phyloP scores from a whole-genome alignment of 208 protist species.

The Trypanosoma boissoni region DNA sequence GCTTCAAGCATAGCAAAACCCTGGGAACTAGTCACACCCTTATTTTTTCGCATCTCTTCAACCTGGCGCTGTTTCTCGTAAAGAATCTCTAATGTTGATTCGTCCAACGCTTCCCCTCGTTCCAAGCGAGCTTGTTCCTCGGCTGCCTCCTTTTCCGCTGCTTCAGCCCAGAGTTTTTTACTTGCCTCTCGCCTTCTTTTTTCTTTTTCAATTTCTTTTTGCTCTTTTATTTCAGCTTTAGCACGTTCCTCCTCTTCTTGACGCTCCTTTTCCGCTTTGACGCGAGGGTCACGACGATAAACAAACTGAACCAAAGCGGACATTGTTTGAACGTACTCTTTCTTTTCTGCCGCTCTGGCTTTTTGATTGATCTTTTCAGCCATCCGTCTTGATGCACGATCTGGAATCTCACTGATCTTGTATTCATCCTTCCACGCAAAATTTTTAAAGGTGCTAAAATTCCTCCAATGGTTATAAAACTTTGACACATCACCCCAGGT shows the following conservation, averaged over 20 bases:
- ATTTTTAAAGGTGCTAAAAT: slow-evolving; percentile 80
- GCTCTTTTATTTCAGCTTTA: slow-evolving; percentile 54
- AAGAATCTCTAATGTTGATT: slow-evolving; percentile 72
- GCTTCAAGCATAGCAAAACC: slow-evolving; percentile 77
- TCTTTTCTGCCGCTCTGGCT: slow-evolving; percentile 66
- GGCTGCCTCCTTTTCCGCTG: slow-evolving; percentile 74
- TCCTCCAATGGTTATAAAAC: slow-evolving; percentile 87
- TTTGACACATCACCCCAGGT: slow-evolving; percentile 56
- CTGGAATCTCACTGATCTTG: slow-evolving; percentile 88
- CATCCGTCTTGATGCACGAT: slow-evolving; percentile 80
- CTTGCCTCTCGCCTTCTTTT: slow-evolving; percentile 67
- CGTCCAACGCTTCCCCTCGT: slow-evolving; percentile 73
- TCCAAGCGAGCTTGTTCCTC: slow-evolving; percentile 67
- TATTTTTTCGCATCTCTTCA: slow-evolving; percentile 56
- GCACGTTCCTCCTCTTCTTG: slow-evolving; percentile 57
- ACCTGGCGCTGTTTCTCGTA: slow-evolving; percentile 80
- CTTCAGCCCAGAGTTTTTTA: slow-evolving; percentile 76
- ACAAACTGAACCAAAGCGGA: slow-evolving; percentile 74
- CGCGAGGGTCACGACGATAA: slow-evolving; percentile 83
- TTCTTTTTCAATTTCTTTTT: slow-evolving; percentile 51
- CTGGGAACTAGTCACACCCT: slow-evolving; percentile 30
- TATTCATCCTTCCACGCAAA: slow-evolving; percentile 92
- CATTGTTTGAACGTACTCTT: slow-evolving; percentile 84
- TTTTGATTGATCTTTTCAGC: slow-evolving; percentile 89
- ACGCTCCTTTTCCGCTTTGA: slow-evolving; percentile 54